phyloP scores from a whole-genome alignment of 2,329 filamentous ascomycete species.

The Fonsecaea multimorphosa region DNA sequence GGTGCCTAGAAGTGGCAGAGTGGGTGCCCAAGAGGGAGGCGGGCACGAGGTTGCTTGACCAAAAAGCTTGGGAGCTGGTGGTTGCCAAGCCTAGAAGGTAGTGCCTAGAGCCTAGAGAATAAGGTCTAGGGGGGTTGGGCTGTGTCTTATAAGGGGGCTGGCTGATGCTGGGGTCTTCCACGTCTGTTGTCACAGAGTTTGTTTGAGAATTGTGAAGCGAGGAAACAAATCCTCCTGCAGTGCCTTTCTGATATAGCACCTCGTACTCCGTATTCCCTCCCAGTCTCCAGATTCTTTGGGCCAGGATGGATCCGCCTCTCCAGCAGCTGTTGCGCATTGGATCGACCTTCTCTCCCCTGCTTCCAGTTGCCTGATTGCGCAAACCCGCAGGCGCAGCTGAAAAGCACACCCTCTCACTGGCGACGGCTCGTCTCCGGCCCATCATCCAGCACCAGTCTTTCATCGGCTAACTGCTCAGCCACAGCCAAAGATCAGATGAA shows the following conservation, averaged over 20 bases:
- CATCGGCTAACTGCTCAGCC: conserved; percentile 3
- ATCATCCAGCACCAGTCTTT: background rate
- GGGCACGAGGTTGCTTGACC: background rate
- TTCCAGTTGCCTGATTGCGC: conserved; percentile 16
- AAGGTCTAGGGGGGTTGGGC: background rate
- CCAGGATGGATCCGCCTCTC: background rate
- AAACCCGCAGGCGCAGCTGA: conserved; percentile 24
- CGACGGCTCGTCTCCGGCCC: background rate
- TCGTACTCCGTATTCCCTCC: background rate
- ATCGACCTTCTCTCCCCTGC: background rate
- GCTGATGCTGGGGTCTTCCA: background rate
- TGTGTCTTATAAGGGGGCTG: background rate
- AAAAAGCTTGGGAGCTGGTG: background rate
- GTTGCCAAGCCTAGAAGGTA: background rate
- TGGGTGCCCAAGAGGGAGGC: background rate
- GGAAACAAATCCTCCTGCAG: background rate
- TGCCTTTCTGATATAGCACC: background rate
- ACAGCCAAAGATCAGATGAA: background rate
- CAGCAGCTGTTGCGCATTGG: background rate
- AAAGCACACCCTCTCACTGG: background rate
- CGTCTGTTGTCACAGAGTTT: background rate
- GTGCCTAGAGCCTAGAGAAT: background rate
- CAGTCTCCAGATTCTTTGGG: background rate
- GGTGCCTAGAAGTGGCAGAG: background rate
- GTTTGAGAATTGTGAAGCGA: background rate